Conservation (phyloP, 768 basidiomycete species). For the Suillus fuscotomentosus region DNA sequence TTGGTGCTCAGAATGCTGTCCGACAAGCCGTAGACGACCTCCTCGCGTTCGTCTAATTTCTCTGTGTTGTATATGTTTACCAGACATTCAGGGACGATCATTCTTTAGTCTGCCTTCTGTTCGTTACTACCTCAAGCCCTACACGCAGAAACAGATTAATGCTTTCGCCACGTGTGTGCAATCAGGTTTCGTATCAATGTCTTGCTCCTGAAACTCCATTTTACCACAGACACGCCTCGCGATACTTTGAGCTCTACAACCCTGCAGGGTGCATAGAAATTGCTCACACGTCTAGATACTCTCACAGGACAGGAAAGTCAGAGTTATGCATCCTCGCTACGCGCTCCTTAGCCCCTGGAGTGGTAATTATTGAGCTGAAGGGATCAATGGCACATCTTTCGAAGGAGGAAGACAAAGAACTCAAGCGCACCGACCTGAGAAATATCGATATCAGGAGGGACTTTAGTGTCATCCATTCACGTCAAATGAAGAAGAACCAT, state of each 20-base stretch:
- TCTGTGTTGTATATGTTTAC: constrained; percentile 20
- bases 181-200: constrained; percentile 25
- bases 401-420: constrained; percentile 81
- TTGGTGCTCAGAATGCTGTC: constrained; percentile 53
- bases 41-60: constrained; percentile 55
- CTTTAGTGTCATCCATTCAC: constrained; percentile 90
- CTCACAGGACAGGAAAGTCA: constrained; percentile 84
- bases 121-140: constrained; percentile 72
- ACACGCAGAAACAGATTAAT: constrained; percentile 84
- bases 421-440: constrained; percentile 77
- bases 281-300: constrained; percentile 84
- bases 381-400: constrained; percentile 89
- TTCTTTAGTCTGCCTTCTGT: constrained; percentile 63
- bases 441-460: constrained; percentile 74
- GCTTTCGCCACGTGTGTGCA: constrained; percentile 85
- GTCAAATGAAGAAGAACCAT: constrained; percentile 90
- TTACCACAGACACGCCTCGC: constrained; percentile 71
- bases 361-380: constrained; percentile 82
- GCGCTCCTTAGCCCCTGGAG: constrained; percentile 60
- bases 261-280: constrained; percentile 85
- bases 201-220: constrained; percentile 22
- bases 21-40: constrained; percentile 78
- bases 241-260: constrained; percentile 86
- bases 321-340: constrained; percentile 88
- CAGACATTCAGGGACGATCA: constrained; percentile 16